phyloP scores from a whole-genome alignment of 208 protist species.

The Trypanosomatidae sp. region DNA sequence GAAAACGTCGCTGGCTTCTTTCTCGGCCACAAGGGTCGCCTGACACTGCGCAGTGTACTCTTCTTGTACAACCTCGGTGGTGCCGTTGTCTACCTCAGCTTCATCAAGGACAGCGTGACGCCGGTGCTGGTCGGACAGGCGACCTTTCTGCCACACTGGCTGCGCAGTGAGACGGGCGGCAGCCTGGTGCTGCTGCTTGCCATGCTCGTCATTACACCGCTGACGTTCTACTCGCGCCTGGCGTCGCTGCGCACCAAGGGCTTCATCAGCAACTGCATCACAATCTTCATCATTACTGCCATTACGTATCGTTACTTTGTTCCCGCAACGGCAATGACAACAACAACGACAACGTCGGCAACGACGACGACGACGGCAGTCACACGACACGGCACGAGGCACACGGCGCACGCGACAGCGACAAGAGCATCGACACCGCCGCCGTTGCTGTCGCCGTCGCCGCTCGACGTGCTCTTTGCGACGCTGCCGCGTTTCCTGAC shows the following conservation, averaged over 20 bases:
- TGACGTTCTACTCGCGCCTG: slow-evolving; percentile 64
- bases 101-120: slow-evolving; percentile 56
- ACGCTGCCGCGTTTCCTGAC: no score
- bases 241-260: slow-evolving; percentile 67
- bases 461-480: neutral
- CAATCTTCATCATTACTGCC: slow-evolving; percentile 48
- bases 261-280: slow-evolving; percentile 60
- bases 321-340: slow-evolving; percentile 4
- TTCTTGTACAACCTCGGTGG: slow-evolving; percentile 72
- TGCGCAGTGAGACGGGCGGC: slow-evolving; percentile 27
- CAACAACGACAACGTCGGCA: neutral
- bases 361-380: neutral
- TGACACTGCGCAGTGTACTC: slow-evolving; percentile 31
- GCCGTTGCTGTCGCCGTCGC: no score
- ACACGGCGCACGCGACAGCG: no score
- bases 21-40: slow-evolving; percentile 28
- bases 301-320: slow-evolving; percentile 54
- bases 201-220: slow-evolving; percentile 35
- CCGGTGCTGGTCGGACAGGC: slow-evolving; percentile 21
- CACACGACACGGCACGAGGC: neutral
- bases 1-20: slow-evolving; percentile 66
- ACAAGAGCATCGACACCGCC: no score
- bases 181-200: slow-evolving; percentile 23
- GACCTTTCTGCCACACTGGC: slow-evolving; percentile 36
- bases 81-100: slow-evolving; percentile 52